Evolutionary conservation across 176 grass and related monocot genomes (phyloP).

Genomic region (Thinopyrum elongatum): DNA sequence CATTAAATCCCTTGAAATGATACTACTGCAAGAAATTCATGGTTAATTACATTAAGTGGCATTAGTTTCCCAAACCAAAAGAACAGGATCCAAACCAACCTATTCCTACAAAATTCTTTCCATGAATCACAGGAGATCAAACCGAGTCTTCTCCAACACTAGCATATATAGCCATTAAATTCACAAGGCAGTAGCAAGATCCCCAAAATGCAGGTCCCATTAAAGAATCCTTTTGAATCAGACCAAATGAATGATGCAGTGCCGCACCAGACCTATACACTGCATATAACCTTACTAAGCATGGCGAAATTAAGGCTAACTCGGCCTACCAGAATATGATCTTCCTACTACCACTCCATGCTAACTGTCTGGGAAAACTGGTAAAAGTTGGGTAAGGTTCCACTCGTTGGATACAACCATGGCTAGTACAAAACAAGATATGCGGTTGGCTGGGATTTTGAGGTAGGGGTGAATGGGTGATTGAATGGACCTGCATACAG

Average conservation of each 20-base stretch:
- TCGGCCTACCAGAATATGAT: neutral
- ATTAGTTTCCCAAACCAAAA: neutral
- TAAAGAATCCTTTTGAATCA: neutral
- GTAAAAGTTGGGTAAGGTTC: neutral
- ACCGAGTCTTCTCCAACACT: neutral
- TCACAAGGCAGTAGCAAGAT: no score
- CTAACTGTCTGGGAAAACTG: neutral
- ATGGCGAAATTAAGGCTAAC: neutral
- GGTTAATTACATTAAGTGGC: neutral
- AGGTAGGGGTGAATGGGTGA: neutral
- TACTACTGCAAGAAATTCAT: neutral
- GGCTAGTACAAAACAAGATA: neutral
- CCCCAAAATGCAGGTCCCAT: no score
- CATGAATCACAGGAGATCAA: no score
- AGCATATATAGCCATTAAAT: no score
- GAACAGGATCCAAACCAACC: no score
- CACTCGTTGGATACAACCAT: neutral
- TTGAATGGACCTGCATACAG: slow-evolving; percentile 72
- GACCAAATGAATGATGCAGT: neutral
- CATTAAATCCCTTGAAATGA: neutral
- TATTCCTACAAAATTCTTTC: no score
- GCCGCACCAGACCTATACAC: neutral
- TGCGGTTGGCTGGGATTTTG: neutral
- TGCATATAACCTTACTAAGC: neutral
- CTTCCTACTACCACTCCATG: neutral